These are phyloP conservation scores for Thelonectria discophora DNA, from an alignment of 2,329 filamentous ascomycete species.

Conservation along the genomic window DNA sequence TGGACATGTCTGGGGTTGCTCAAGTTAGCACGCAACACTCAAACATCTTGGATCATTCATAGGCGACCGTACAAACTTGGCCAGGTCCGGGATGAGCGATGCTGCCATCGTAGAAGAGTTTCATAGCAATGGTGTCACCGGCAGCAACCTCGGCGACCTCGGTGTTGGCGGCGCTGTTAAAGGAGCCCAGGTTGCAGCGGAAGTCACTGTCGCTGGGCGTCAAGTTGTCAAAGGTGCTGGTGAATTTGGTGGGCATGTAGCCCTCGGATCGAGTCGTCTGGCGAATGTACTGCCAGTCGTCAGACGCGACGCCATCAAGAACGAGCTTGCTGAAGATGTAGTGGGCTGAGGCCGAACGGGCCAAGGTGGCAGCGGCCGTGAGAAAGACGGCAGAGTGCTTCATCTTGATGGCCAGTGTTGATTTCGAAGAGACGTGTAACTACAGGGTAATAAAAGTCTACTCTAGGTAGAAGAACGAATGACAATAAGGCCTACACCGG, in stretches of 20 bases:
- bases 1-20: constrained; percentile 32
- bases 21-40: background rate
- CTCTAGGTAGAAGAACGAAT: constrained; percentile 2
- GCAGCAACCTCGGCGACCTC: constrained; percentile 22
- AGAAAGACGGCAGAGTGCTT: constrained; percentile 14
- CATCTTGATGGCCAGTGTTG: constrained; percentile 6
- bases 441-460: background rate
- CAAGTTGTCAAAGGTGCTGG: constrained; percentile 14
- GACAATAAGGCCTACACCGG: background rate
- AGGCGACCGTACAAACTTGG: constrained; percentile 25
- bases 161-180: constrained; percentile 16
- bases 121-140: constrained; percentile 34
- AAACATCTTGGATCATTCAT: background rate
- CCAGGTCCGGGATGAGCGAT: constrained; percentile 34
- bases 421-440: background rate
- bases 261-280: constrained; percentile 18
- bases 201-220: constrained; percentile 22
- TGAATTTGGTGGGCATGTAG: constrained; percentile 31
- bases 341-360: constrained; percentile 37
- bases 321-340: constrained; percentile 42
- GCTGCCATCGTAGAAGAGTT: constrained; percentile 29
- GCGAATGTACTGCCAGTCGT: constrained; percentile 35
- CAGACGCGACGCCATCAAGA: constrained; percentile 31
- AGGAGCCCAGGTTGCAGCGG: constrained; percentile 26
- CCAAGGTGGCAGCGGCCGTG: constrained; percentile 21